Base-by-base conservation (phyloP, 129 eudicot genomes). In the Flaveria trinervia region DNA sequence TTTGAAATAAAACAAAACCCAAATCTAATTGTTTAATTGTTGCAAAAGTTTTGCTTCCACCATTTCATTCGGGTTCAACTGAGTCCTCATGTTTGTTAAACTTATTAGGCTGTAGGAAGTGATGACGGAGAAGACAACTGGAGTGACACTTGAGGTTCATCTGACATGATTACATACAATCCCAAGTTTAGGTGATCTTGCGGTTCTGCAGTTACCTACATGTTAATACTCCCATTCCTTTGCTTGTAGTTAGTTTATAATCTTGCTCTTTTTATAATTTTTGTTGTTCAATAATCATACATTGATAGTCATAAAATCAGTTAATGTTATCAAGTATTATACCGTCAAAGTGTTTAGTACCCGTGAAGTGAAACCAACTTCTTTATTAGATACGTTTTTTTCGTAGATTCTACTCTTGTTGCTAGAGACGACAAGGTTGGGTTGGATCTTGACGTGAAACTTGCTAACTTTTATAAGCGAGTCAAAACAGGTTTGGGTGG, bases 111-210 rank as follows among this genome's bases (percentile, higher is more conserved):
- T 72, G 85, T 82, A 5, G 85, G 79, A 65, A 82, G 85, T 72
- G 85, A 82, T 72, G 85, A 82, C 9, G 85, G 85, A 48, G 85
- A 82, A 68, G 81, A 81, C 56, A 75, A 78, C 71, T 82, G 85
- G 85, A 82, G 85, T 68, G 85, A 82, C 67, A 77, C 79, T 72
- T 82, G 76, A 81, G 79, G 66, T 52, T 72, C 44, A 69, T 26
- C 52, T 59, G 39, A 51, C 76, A 41, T 50, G 75, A 74, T 80
- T 45, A 43, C 41, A 61, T 26, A 25, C 41, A 61, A 61, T 15
- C 17, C 43, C 67, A 61, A 13, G 18, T 61, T 61, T 20, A 64
- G 69, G 46, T 64, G 46, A 64, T 14, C 46, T 64, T 64, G 80
- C 75, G 57, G 52, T 81, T 75, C 71, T 48, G 52, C 64, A 39